Conservation (phyloP, 352 stramenopile genomes). For the Halophytophthora batemanensis region DNA sequence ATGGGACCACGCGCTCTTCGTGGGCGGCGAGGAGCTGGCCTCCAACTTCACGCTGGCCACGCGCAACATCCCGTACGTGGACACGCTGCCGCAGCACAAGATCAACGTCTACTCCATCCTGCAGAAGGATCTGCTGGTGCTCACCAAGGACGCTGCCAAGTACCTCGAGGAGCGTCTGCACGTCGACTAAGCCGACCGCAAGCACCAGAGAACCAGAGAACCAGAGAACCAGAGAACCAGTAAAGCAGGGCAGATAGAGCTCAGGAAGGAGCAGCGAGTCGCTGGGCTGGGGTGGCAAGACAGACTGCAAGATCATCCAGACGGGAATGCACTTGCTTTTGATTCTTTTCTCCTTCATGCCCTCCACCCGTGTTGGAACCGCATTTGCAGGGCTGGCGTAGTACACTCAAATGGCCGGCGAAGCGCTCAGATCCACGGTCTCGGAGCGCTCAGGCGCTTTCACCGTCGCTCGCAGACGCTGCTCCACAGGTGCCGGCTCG, state of each 20-base stretch:
- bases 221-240: constrained; percentile 12
- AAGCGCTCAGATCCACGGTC: constrained; percentile 47
- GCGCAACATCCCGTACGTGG: constrained; percentile 83
- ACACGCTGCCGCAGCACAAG: constrained; percentile 83
- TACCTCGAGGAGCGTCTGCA: constrained; percentile 86
- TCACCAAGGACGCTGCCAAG: constrained; percentile 84
- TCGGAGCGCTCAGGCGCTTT: constrained; percentile 40
- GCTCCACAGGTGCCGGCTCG: constrained; percentile 55
- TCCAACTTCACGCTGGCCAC: constrained; percentile 80
- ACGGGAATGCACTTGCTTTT: not conserved
- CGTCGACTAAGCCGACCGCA: constrained; percentile 50
- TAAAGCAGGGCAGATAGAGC: constrained; percentile 6
- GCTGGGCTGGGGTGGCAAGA: no score
- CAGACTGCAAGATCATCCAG: no score
- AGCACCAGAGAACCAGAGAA: constrained; percentile 6
- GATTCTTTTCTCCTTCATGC: constrained; percentile 1
- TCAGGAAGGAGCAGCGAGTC: no score
- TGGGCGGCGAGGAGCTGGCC: constrained; percentile 69
- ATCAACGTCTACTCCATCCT: constrained; percentile 91
- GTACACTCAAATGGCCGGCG: constrained; percentile 40
- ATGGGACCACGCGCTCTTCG: constrained; percentile 86
- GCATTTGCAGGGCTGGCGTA: no score
- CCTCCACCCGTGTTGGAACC: no score
- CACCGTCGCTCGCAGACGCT: constrained; percentile 58
- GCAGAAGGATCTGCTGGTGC: constrained; percentile 85